Conservation (phyloP, 2,329 filamentous ascomycete species). For the Colletotrichum gloeosporioides region DNA sequence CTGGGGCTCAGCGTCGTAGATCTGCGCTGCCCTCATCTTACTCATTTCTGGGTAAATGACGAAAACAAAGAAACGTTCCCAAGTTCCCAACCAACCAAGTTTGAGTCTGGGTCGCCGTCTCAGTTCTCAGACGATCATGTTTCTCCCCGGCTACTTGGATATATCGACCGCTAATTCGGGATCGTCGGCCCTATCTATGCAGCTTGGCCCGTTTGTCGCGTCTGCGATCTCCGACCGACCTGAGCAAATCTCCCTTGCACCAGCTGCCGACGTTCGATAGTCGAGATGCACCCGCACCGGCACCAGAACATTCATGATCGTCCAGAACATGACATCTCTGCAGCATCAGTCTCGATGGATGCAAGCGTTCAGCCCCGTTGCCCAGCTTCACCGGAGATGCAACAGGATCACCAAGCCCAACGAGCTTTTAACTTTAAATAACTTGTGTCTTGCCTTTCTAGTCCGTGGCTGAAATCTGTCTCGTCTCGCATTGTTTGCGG, state of each 20-base stretch:
- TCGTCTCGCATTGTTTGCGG: not conserved
- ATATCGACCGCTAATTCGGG: not conserved
- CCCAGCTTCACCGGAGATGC: not conserved
- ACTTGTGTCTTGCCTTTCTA: not conserved
- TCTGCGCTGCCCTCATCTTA: constrained; percentile 8
- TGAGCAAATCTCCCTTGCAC: not conserved
- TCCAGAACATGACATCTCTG: not conserved
- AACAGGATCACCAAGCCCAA: not conserved
- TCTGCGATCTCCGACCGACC: not conserved
- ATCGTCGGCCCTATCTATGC: not conserved
- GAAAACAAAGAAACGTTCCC: not conserved
- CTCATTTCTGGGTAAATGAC: not conserved
- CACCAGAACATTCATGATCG: not conserved
- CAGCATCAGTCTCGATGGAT: not conserved
- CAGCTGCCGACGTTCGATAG: not conserved
- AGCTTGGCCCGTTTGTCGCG: not conserved
- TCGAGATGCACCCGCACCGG: not conserved
- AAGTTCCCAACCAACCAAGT: not conserved
- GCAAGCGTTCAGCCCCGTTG: not conserved
- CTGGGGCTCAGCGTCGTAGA: not conserved
- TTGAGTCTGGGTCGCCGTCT: not conserved
- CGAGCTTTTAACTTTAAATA: not conserved
- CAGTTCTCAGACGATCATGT: not conserved
- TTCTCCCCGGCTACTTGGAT: not conserved
- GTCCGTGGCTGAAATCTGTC: not conserved